Evolutionary conservation across 768 basidiomycete species (phyloP).

Genomic region (Tricholoma saponaceum): DNA sequence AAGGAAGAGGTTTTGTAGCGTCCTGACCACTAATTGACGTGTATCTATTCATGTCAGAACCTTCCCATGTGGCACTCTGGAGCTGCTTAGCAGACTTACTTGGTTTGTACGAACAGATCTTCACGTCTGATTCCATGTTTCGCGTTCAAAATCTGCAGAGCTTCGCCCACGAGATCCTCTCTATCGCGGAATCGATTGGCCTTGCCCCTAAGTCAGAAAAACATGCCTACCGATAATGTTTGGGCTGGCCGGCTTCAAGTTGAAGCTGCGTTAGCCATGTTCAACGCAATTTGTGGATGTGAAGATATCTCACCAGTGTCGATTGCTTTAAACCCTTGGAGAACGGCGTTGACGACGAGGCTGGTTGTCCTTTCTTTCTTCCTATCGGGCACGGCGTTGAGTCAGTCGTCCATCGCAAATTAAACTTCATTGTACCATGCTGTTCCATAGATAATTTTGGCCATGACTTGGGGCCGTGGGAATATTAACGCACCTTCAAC

Average conservation of each 20-base stretch:
- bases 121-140: slow-evolving; percentile 62
- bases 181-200: slow-evolving; percentile 27
- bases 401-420: background rate
- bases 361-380: slow-evolving; percentile 69
- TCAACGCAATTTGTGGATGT: background rate
- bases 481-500: too few species aligned
- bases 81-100: slow-evolving; percentile 36
- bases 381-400: slow-evolving; percentile 35
- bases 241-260: slow-evolving; percentile 58
- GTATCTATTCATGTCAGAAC: slow-evolving; percentile 41
- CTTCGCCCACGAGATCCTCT: slow-evolving; percentile 79
- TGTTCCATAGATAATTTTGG: slow-evolving; percentile 57
- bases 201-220: background rate
- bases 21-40: slow-evolving; percentile 77
- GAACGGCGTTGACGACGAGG: slow-evolving; percentile 68
- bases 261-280: background rate
- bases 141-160: slow-evolving; percentile 50
- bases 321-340: slow-evolving; percentile 75
- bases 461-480: slow-evolving; percentile 4
- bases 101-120: slow-evolving; percentile 77
- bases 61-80: background rate
- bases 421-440: slow-evolving; percentile 41
- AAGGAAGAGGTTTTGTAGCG: slow-evolving; percentile 64
- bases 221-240: slow-evolving; percentile 58
- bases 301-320: slow-evolving; percentile 59